Base-by-base conservation (phyloP, 257 asterid species). In the Hygrophila difformis region DNA sequence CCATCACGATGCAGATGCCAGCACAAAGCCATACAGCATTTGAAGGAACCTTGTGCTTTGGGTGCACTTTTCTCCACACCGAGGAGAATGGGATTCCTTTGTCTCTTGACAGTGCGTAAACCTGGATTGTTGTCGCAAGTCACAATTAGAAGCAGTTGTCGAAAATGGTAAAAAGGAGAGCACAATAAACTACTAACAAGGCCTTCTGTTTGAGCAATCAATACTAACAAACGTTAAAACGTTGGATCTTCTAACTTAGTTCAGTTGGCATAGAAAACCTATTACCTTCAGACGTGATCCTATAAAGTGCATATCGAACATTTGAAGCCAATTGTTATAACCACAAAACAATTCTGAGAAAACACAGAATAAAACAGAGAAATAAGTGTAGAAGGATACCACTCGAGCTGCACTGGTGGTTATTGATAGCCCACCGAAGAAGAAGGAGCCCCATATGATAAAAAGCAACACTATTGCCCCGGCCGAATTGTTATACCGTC, bases 1-100 rank as follows among this genome's bases (percentile, higher is more conserved):
- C 77, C 13, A 73, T 63, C 23, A 73, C 40, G 38, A 49, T 60
- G 38, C 67, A 47, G 41, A 74, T 55, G 7, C 60, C 70, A 0
- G 72, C 78, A 12, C 67, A 65, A 1, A 74, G 71, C 77, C 77
- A 74, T 8, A 74, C 75, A 1, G 77, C 81, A 46, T 74, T 74
- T 18, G 65, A 44, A 1, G 82, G 78, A 3, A 75, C 73, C 15
- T 61, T 65, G 40, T 55, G 71, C 47, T 64, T 64, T 0, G 67
- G 74, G 63, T 70, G 76, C 12, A 75, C 15, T 36, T 39, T 34
- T 49, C 64, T 55, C 73, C 75, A 64, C 5, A 48, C 28, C 0
- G 57, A 52, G 15, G 79, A 75, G 21, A 67, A 71, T 47, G 83
- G 76, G n/a, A 68, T 40, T 17, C 76, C 83, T 8, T 65, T 31